A percentile compares a stretch with the other conserved stretches of the same genome.
These are phyloP conservation scores for Mrakia frigida DNA, from an alignment of 768 basidiomycete genomes.

Conservation along the genomic window DNA sequence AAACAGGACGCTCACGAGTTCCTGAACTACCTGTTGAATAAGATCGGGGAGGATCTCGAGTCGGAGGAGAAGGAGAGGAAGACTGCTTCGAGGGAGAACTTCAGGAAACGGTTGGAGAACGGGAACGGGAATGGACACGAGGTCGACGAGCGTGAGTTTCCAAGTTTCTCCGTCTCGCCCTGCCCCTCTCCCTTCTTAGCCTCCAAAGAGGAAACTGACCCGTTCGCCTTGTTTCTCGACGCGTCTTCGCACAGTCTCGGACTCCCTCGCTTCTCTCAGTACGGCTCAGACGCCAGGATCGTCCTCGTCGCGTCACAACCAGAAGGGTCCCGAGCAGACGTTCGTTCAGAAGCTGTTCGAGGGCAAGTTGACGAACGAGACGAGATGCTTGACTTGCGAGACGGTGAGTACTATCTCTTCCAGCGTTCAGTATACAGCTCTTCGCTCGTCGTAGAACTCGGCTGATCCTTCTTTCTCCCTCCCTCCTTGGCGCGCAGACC, in stretches of 20 bases:
- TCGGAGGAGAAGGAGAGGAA: slow-evolving; percentile 54
- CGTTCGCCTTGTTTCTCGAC: too few relatives aligned
- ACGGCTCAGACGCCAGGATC: background rate
- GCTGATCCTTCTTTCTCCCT: background rate
- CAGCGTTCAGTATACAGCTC: too few relatives aligned
- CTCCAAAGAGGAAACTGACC: background rate
- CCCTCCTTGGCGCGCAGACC: slow-evolving; percentile 49
- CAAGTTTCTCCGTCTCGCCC: background rate
- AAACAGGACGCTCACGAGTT: slow-evolving; percentile 87
- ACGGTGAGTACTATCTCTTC: slow-evolving; percentile 56
- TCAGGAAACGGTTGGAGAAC: slow-evolving; percentile 9
- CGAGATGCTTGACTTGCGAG: slow-evolving; percentile 94
- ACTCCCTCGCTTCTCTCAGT: slow-evolving; percentile 17
- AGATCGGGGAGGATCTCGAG: slow-evolving; percentile 87
- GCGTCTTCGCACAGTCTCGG: slow-evolving; percentile 3
- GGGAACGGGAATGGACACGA: background rate
- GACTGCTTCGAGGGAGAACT: slow-evolving; percentile 20
- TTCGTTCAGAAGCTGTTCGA: slow-evolving; percentile 91
- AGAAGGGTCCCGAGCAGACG: slow-evolving; percentile 48
- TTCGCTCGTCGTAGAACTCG: background rate
- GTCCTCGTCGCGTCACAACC: background rate
- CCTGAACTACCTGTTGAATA: slow-evolving; percentile 86
- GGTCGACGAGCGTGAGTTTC: background rate
- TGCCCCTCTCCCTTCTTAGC: background rate
- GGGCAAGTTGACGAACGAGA: slow-evolving; percentile 91